Percentiles rank a stretch among this genome's conserved stretches.
Evolutionary conservation across 2,329 filamentous ascomycete species (phyloP).

Genomic region (Raffaelea ambrosiae): DNA sequence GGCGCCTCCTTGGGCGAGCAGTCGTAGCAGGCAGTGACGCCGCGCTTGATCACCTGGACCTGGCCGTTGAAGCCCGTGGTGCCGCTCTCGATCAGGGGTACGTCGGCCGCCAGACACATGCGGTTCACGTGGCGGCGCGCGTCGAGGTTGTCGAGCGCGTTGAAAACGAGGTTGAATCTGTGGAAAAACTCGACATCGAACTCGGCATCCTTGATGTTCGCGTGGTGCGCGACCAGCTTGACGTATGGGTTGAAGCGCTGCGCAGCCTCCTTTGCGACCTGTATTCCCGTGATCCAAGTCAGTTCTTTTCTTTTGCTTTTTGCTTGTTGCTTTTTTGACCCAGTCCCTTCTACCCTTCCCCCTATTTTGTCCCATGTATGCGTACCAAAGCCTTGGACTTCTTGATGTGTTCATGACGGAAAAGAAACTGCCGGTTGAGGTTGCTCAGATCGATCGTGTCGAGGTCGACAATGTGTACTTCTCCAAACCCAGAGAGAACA

Average conservation of each 20-base stretch:
- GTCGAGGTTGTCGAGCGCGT: slow-evolving; percentile 92
- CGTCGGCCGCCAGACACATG: slow-evolving; percentile 88
- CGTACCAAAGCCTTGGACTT: slow-evolving; percentile 91
- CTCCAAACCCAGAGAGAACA: slow-evolving; percentile 81
- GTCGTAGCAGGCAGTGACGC: slow-evolving; percentile 90
- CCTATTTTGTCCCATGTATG: too few species aligned
- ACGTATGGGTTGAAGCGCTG: slow-evolving; percentile 82
- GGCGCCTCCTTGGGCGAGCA: slow-evolving; percentile 84
- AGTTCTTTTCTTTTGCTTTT: slow-evolving; percentile 30
- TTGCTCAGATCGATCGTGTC: slow-evolving; percentile 98
- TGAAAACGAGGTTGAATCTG: slow-evolving; percentile 80
- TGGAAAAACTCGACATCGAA: slow-evolving; percentile 89
- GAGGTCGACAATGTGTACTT: slow-evolving; percentile 91
- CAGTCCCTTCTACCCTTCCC: slow-evolving; percentile 8
- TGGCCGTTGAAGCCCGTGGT: slow-evolving; percentile 98
- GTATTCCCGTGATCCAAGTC: too few species aligned
- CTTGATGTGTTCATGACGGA: slow-evolving; percentile 94
- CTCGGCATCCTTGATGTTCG: slow-evolving; percentile 83
- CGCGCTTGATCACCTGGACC: slow-evolving; percentile 92
- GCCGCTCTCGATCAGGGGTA: slow-evolving; percentile 90
- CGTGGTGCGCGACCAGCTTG: slow-evolving; percentile 81
- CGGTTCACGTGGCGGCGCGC: slow-evolving; percentile 91
- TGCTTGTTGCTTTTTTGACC: slow-evolving; percentile 8
- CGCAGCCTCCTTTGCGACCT: slow-evolving; percentile 60
- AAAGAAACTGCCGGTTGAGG: slow-evolving; percentile 94